Evolutionary conservation across 148 eudicot genomes (phyloP).

Genomic region (Arbutus unedo): DNA sequence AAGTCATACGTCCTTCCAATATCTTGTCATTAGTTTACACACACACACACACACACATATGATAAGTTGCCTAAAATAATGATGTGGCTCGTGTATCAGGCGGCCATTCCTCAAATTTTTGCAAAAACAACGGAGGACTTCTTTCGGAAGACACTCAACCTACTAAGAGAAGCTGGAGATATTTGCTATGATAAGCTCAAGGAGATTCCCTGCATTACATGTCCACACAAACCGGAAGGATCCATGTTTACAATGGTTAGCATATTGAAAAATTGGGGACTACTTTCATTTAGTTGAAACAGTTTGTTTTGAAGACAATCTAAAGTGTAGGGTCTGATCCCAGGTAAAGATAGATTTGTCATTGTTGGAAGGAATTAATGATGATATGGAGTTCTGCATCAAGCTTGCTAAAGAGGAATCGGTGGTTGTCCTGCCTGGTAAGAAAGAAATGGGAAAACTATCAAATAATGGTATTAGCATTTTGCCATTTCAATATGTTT

Average conservation of each 20-base stretch:
- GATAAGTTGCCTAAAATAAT: neutral
- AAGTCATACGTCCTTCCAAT: neutral
- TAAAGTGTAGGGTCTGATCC: neutral
- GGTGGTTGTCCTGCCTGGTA: conserved; percentile 47
- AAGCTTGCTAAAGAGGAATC: conserved; percentile 68
- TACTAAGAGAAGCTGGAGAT: conserved; percentile 38
- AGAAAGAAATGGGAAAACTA: neutral
- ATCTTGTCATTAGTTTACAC: no score
- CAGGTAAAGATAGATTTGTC: conserved; percentile 57
- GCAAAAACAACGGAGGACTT: conserved; percentile 46
- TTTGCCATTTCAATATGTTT: neutral
- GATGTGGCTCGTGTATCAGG: conserved; percentile 28
- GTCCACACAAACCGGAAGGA: conserved; percentile 60
- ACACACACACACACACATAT: no score
- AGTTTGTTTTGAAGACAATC: neutral
- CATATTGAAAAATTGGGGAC: neutral
- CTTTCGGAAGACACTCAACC: conserved; percentile 29
- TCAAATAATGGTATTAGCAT: no score
- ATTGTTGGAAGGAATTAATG: conserved; percentile 40
- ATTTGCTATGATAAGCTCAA: conserved; percentile 36
- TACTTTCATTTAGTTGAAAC: neutral
- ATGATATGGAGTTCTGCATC: conserved; percentile 56
- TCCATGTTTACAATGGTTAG: conserved; percentile 55
- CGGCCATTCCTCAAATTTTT: conserved; percentile 44
- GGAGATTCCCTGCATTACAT: conserved; percentile 49